Conservation (phyloP, 352 stramenopile species). For the Globisporangium middletonii region DNA sequence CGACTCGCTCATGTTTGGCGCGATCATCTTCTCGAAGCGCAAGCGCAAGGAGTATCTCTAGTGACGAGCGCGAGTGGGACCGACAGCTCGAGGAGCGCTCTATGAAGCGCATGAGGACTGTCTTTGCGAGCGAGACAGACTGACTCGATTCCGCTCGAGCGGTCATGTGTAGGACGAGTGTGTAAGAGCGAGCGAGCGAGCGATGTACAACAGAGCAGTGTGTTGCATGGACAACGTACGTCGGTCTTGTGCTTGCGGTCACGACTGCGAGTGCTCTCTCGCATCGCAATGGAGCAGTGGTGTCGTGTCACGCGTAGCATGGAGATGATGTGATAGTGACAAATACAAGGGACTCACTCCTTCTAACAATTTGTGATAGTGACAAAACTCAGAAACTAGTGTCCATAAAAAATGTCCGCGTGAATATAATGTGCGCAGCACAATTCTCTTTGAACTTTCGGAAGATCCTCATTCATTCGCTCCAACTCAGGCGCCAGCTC, state of each 20-base stretch:
- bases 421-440: background rate
- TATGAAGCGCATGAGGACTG: background rate
- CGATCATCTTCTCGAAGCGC: conserved; percentile 83
- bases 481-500: background rate
- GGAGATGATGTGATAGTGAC: too few relatives aligned
- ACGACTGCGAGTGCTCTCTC: too few relatives aligned
- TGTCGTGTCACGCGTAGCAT: too few relatives aligned
- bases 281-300: too few relatives aligned
- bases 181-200: background rate
- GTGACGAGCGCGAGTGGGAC: background rate
- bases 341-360: too few relatives aligned
- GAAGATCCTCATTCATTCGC: background rate
- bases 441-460: background rate
- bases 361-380: background rate
- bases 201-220: background rate
- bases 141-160: too few relatives aligned
- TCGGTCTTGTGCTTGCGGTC: too few relatives aligned
- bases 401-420: background rate
- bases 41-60: conserved; percentile 78
- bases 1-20: conserved; percentile 87
- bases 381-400: background rate
- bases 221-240: too few relatives aligned
- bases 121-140: too few relatives aligned
- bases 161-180: background rate
- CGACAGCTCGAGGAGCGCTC: background rate